These are phyloP conservation scores for Colletotrichum cereale DNA, from an alignment of 2,329 filamentous ascomycete species.

Conservation along the genomic window DNA sequence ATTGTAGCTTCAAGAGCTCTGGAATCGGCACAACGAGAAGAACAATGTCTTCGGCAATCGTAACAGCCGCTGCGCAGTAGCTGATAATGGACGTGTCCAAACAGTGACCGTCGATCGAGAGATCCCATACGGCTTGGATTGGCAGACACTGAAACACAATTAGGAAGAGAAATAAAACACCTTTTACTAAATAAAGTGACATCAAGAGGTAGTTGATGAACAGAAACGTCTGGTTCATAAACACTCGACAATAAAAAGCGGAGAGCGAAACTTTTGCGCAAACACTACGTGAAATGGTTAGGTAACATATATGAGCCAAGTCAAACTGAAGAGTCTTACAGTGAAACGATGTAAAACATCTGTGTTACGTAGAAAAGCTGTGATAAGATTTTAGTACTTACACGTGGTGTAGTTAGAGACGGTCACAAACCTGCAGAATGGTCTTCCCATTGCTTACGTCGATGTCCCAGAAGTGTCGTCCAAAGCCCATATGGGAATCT, in stretches of 20 bases:
- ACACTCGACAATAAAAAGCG: neutral
- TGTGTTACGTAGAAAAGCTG: neutral
- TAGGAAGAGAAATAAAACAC: conserved; percentile 36
- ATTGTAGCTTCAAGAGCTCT: conserved; percentile 30
- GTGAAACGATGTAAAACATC: no score
- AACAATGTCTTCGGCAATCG: conserved; percentile 36
- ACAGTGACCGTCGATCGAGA: conserved; percentile 16
- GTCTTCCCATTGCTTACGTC: neutral
- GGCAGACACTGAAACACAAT: conserved; percentile 41
- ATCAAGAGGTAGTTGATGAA: neutral
- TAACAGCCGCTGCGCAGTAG: conserved; percentile 21
- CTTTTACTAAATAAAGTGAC: conserved; percentile 29
- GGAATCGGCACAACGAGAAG: conserved; percentile 37
- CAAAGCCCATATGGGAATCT: neutral
- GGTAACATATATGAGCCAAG: no score
- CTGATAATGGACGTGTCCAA: conserved; percentile 16
- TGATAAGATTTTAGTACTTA: neutral
- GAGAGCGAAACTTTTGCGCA: neutral
- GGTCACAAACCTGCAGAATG: neutral
- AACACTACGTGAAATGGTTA: no score
- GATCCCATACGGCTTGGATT: conserved; percentile 37
- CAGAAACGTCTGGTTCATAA: conserved; percentile 8
- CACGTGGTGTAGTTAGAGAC: neutral
- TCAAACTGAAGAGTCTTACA: no score
- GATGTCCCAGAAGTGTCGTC: neutral